Conservation (phyloP, 179 eudicot species). For the Silene vulgaris region DNA sequence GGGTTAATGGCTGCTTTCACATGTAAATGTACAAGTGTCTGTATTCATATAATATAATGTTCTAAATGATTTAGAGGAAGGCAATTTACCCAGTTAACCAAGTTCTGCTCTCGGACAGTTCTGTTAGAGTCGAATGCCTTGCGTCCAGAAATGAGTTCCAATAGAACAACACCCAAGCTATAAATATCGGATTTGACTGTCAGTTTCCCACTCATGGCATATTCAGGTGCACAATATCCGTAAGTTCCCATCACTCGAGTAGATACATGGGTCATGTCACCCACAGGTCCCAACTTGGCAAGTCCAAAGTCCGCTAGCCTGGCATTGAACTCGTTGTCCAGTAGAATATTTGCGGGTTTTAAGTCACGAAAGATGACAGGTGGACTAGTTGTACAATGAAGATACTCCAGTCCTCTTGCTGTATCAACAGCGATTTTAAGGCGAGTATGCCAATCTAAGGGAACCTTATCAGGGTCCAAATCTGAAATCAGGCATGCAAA, state of each 20-base stretch:
- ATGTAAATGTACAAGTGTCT: no score
- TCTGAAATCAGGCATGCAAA: conserved; percentile 29
- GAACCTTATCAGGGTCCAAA: conserved; percentile 37
- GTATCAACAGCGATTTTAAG: conserved; percentile 54
- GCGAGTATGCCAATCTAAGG: conserved; percentile 62
- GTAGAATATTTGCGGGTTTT: conserved; percentile 57
- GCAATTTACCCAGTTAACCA: conserved; percentile 50
- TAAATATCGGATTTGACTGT: conserved; percentile 61
- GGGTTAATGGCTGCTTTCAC: not conserved
- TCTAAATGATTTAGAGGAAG: not conserved
- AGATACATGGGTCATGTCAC: conserved; percentile 58
- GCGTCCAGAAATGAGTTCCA: conserved; percentile 65
- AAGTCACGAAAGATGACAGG: conserved; percentile 62
- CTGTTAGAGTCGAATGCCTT: conserved; percentile 47
- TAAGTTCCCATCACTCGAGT: conserved; percentile 74
- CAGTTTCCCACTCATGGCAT: conserved; percentile 77
- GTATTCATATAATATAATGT: not conserved
- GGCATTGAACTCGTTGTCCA: conserved; percentile 51
- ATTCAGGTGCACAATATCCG: conserved; percentile 90
- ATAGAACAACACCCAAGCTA: conserved; percentile 61
- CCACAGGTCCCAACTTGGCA: conserved; percentile 66
- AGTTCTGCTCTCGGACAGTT: conserved; percentile 41
- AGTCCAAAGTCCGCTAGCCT: conserved; percentile 71
- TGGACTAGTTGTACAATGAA: conserved; percentile 55
- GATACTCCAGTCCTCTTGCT: conserved; percentile 58